Evolutionary conservation across 306 rosid genomes (phyloP).

Genomic region (Potentilla sterilis): DNA sequence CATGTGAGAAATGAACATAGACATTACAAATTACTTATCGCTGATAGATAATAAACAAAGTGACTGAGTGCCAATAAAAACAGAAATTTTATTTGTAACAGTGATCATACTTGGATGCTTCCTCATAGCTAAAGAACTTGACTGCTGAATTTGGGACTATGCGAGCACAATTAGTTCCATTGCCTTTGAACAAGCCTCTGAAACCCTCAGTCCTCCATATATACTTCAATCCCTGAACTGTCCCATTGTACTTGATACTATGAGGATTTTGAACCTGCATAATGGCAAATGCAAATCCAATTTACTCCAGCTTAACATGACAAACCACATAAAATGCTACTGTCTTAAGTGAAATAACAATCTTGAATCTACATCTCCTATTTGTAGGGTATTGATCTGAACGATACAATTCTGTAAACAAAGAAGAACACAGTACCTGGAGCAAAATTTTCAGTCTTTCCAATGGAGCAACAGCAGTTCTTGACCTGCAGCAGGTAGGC

Average conservation of each 20-base stretch:
- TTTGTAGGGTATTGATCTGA: not conserved
- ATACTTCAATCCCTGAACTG: slow-evolving; percentile 58
- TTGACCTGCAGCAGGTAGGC: slow-evolving; percentile 43
- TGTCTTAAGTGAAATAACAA: slow-evolving; percentile 2
- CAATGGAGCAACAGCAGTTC: slow-evolving; percentile 63
- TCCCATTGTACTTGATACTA: slow-evolving; percentile 53
- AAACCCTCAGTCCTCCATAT: slow-evolving; percentile 63
- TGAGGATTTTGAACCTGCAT: slow-evolving; percentile 57
- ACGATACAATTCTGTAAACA: not conserved
- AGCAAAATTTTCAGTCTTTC: slow-evolving; percentile 66
- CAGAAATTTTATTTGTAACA: not conserved
- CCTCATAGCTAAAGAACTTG: slow-evolving; percentile 68
- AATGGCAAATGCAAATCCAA: slow-evolving; percentile 17
- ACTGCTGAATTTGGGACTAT: slow-evolving; percentile 73
- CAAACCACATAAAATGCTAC: not conserved
- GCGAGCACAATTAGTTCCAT: slow-evolving; percentile 76
- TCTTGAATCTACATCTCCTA: not conserved
- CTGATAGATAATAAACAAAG: not conserved
- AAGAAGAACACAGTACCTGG: slow-evolving; percentile 37
- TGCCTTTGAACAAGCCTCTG: slow-evolving; percentile 65
- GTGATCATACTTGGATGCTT: slow-evolving; percentile 53
- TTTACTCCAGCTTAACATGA: slow-evolving; percentile 21
- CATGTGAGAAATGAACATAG: slow-evolving; percentile 7
- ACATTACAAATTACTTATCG: not conserved
- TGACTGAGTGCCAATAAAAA: not conserved